Percentiles rank a stretch among this genome's conserved stretches.
Evolutionary conservation across 768 basidiomycete species (phyloP).

Genomic region (Auriscalpium microsporum): DNA sequence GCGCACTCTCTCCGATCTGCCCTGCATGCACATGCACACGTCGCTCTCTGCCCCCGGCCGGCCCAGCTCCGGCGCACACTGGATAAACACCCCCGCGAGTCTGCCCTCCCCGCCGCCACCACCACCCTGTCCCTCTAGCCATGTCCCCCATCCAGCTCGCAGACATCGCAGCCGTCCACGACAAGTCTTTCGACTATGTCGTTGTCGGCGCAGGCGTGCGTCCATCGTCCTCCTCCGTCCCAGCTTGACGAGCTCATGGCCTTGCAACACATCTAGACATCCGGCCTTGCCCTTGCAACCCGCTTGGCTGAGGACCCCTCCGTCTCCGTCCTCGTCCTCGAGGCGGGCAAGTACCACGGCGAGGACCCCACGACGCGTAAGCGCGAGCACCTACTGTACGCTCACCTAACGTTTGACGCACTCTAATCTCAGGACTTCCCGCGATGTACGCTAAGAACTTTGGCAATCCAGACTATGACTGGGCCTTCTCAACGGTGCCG

Average conservation of each 20-base stretch:
- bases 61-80: too few species aligned
- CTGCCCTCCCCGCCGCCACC: too few species aligned
- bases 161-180: not conserved
- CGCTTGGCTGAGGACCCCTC: constrained; percentile 26
- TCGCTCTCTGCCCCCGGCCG: too few species aligned
- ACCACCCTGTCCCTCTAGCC: too few species aligned
- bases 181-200: constrained; percentile 4
- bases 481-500: not conserved
- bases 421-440: not conserved
- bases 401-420: not conserved
- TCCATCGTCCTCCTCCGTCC: not conserved
- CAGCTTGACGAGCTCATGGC: not conserved
- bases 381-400: not conserved
- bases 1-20: too few species aligned
- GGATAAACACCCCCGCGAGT: too few species aligned
- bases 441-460: not conserved
- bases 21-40: too few species aligned
- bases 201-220: constrained; percentile 1
- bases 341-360: constrained; percentile 15
- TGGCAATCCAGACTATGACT: constrained; percentile 1
- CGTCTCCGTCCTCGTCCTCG: constrained; percentile 26
- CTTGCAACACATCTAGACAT: constrained; percentile 6
- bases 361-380: constrained; percentile 8
- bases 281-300: constrained; percentile 30
- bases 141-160: not conserved